Percentiles rank a stretch among this genome's conserved stretches.
Conservation (phyloP, 2,329 filamentous ascomycete genomes). For the Aspergillus vadensis region DNA sequence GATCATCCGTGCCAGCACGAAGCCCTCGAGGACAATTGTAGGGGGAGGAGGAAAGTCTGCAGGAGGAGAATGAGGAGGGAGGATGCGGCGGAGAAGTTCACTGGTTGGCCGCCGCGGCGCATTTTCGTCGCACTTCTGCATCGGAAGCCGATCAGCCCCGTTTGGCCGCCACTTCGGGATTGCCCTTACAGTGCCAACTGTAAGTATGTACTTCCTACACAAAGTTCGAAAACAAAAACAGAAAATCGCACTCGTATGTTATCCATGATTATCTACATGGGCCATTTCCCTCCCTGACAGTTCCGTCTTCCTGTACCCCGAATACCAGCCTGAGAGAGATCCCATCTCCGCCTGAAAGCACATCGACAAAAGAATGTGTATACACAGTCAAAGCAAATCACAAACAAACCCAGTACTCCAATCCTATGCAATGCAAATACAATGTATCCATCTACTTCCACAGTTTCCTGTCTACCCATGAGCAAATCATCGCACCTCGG, state of each 20-base stretch:
- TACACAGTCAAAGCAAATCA: constrained; percentile 9
- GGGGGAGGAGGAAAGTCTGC: background rate
- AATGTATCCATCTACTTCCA: background rate
- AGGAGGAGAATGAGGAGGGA: constrained; percentile 7
- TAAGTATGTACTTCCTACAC: too few relatives aligned
- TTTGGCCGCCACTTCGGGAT: background rate
- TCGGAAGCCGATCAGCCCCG: background rate
- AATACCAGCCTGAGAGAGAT: background rate
- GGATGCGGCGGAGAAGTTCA: constrained; percentile 10
- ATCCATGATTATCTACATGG: constrained; percentile 16
- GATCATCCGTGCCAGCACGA: constrained; percentile 15
- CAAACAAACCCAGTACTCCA: constrained; percentile 23
- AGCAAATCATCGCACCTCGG: too few relatives aligned
- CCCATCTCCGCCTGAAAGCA: background rate
- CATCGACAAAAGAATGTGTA: constrained; percentile 13
- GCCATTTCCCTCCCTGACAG: background rate
- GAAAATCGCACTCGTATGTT: background rate
- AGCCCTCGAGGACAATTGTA: constrained; percentile 3
- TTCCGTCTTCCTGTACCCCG: constrained; percentile 4
- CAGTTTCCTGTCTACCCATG: background rate
- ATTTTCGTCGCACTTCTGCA: constrained; percentile 15
- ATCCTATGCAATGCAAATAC: constrained; percentile 27
- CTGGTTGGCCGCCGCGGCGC: constrained; percentile 11
- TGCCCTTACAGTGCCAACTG: too few relatives aligned
- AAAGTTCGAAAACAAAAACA: too few relatives aligned